Evolutionary conservation across 768 basidiomycete species (phyloP), one percentile per base, ranked within the genome.

Genomic region (Mrakia frigida): DNA sequence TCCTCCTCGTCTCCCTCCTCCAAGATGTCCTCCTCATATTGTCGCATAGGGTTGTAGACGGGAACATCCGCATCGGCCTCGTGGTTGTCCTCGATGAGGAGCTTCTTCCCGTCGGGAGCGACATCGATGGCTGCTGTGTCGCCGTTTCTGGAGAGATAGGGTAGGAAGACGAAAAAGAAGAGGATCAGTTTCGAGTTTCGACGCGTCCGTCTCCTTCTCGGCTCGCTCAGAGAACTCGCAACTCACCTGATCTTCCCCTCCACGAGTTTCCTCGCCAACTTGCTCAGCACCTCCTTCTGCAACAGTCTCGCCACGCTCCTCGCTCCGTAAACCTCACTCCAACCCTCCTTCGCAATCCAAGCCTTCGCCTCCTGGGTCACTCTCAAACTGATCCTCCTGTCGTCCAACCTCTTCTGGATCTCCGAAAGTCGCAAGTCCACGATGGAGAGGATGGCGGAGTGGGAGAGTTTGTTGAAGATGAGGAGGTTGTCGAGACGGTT

Each of bases 391-490:
- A 96, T 93, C 25, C 90, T 84, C 43, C 90, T 85, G 69, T 86
- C 84, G 77, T 85, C 86, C 52, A 96, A 84, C 52, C 94, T 85
- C 0, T 86, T 84, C 21, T 89, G 87, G 0, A 95, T 89, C 72
- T 96, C 94, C 18, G 86, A 84, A 25, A 96, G 86, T 13, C 93
- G 89, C 11, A 96, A 85, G 4, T 86, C 85, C 28, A 95, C 92
- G 33, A 97, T 90, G 68, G 90, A 85, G n/a, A 92, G 84, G 73
- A 95, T 91, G 5, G 91, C 90, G 33, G 84, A 82, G 35, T 86
- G 87, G 2, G 91, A 89, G 25, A 97, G 88, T 81, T 93, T 94
- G 86, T 95, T 95, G 86, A 97, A 96, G 13, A 96, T 90, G 23
- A 91, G 85, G 84, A 92, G 91, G 1, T 78, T 78, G 77, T 78